Evolutionary conservation across 108 stramenopile genomes (phyloP), one percentile per base, ranked within the genome.

Genomic region (Nitzschia palea): DNA sequence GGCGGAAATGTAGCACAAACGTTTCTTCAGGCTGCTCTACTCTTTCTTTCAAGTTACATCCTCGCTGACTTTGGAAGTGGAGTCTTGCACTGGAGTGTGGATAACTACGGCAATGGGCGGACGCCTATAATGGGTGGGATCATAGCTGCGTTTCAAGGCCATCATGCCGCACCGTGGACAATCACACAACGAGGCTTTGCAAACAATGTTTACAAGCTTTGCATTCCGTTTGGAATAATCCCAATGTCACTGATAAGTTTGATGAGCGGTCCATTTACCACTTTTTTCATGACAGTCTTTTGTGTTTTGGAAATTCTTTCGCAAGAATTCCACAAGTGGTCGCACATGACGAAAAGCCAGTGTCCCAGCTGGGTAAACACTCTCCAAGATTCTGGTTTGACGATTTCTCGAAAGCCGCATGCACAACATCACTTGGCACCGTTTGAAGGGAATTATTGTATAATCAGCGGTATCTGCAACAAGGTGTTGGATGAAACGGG

Each of bases 91-190:
- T 97, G 94, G 94, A 77, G 84, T 29, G 95, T 96, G n/a, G 96
- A 97, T 76, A 97, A 97, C 67, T 97, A 97, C 64, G 96, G 96
- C 25, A 90, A 93, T 62, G 86, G 86, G 1, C 62, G 83, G 23
- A 97, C 96, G 22, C 96, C 96, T 0, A 72, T 97, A 26, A 91
- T 95, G 80, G 96, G 96, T 50, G 72, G 83, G 30, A 94, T 97
- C 32, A 96, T 95, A 76, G 94, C 89, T 27, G 96, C 96, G 10
- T 97, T 97, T 70, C 96, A 97, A 45, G 96, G 96, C 5, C 96
- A 97, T 69, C 96, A 97, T 71, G 80, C 79, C 6, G 93, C 94
- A 12, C 96, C 94, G 0, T 97, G 96, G 96, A 97, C 96, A 0
- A 97, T 97, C 50, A 93, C 93, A 4, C 76, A 95, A 73, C 80